Evolutionary conservation across 108 stramenopile genomes (phyloP).

Genomic region (Cyclotella cryptica): DNA sequence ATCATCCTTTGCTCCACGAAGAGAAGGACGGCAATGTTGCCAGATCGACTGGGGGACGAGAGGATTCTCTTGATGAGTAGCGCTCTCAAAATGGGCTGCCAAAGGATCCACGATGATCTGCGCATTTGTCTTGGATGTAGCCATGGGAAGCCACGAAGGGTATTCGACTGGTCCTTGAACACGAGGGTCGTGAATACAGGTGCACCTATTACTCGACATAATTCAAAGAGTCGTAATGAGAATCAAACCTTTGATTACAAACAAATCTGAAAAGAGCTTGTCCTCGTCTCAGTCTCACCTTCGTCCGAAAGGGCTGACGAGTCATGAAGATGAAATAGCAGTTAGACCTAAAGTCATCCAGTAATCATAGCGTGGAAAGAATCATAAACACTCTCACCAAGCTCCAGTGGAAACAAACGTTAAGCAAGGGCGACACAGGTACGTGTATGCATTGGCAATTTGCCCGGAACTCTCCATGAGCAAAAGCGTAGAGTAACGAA

Average conservation of each 20-base stretch:
- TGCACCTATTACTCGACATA: constrained; percentile 6
- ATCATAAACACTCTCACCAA: constrained; percentile 21
- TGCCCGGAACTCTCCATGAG: constrained; percentile 44
- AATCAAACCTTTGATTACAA: background rate
- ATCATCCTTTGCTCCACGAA: background rate
- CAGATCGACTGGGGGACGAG: constrained; percentile 45
- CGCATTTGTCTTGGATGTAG: constrained; percentile 37
- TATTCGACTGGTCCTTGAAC: constrained; percentile 24
- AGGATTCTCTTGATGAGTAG: constrained; percentile 40
- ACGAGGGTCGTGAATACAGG: constrained; percentile 44
- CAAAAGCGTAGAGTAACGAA: constrained; percentile 34
- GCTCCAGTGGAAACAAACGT: constrained; percentile 36
- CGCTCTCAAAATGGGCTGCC: constrained; percentile 27
- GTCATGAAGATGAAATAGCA: background rate
- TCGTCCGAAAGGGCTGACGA: constrained; percentile 37
- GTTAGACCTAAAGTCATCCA: too few relatives aligned
- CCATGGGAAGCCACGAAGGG: constrained; percentile 42
- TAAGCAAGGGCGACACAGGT: constrained; percentile 27
- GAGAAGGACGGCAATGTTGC: constrained; percentile 53
- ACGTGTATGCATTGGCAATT: constrained; percentile 40
- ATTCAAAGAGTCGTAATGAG: background rate
- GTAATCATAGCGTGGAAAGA: too few relatives aligned
- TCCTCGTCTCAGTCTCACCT: constrained; percentile 35
- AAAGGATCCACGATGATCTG: constrained; percentile 38
- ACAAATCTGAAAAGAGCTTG: background rate